Conservation (phyloP, 768 basidiomycete genomes). For the Boletus edulis region DNA sequence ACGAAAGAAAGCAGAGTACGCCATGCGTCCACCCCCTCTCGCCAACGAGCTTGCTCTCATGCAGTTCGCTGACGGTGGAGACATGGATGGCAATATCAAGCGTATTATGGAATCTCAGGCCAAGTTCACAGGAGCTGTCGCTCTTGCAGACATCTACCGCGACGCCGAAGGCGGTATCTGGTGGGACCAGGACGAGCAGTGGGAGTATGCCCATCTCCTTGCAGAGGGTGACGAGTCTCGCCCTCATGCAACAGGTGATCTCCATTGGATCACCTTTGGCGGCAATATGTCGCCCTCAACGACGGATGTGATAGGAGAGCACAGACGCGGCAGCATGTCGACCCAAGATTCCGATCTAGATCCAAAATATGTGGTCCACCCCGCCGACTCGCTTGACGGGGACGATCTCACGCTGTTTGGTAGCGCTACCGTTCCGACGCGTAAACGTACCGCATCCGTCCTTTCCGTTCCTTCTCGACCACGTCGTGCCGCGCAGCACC, state of each 20-base stretch:
- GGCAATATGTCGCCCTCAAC: slow-evolving; percentile 21
- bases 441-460: slow-evolving; percentile 35
- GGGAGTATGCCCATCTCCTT: slow-evolving; percentile 65
- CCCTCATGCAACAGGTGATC: slow-evolving; percentile 27
- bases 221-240: slow-evolving; percentile 33
- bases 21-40: slow-evolving; percentile 46
- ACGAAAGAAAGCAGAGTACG: slow-evolving; percentile 54
- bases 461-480: slow-evolving; percentile 36
- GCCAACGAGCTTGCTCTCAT: slow-evolving; percentile 65
- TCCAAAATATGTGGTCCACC: slow-evolving; percentile 45
- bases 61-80: slow-evolving; percentile 69
- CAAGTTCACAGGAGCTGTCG: slow-evolving; percentile 35
- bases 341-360: slow-evolving; percentile 56
- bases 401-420: slow-evolving; percentile 38
- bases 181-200: slow-evolving; percentile 70
- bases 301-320: slow-evolving; percentile 18
- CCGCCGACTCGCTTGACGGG: slow-evolving; percentile 26
- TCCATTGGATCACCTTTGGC: slow-evolving; percentile 46
- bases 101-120: slow-evolving; percentile 57
- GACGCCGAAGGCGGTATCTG: slow-evolving; percentile 64
- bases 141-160: slow-evolving; percentile 52
- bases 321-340: slow-evolving; percentile 43
- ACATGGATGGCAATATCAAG: slow-evolving; percentile 50
- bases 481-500: slow-evolving; percentile 35
- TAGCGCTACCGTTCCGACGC: slow-evolving; percentile 16